These are phyloP conservation scores for Exophiala sideris DNA, from an alignment of 2,329 filamentous ascomycete genomes.

Conservation along the genomic window DNA sequence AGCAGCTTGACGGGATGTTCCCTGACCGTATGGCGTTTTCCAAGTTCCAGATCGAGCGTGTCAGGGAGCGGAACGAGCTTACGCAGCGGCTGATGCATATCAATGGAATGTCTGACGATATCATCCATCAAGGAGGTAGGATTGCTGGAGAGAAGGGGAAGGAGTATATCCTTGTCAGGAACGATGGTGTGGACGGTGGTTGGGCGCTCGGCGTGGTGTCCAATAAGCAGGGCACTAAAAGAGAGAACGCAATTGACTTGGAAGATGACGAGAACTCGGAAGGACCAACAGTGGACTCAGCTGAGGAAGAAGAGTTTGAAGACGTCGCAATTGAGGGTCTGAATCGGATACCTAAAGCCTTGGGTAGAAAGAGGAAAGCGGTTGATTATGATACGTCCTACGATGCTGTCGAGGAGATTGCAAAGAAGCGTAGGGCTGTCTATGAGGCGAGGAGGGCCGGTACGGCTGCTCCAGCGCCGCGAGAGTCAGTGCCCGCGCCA, in stretches of 20 bases:
- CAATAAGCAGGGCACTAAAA: slow-evolving; percentile 72
- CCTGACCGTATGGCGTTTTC: slow-evolving; percentile 97
- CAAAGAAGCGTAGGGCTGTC: slow-evolving; percentile 46
- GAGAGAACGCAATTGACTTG: slow-evolving; percentile 87
- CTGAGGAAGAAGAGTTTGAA: slow-evolving; percentile 74
- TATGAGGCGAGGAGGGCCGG: slow-evolving; percentile 41
- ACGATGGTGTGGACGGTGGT: slow-evolving; percentile 88
- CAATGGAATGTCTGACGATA: slow-evolving; percentile 77
- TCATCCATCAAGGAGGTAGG: slow-evolving; percentile 53
- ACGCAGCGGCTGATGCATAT: slow-evolving; percentile 94
- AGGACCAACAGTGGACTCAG: slow-evolving; percentile 6
- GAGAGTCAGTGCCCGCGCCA: background rate
- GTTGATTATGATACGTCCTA: slow-evolving; percentile 37
- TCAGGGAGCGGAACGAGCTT: slow-evolving; percentile 86
- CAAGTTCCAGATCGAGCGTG: slow-evolving; percentile 90
- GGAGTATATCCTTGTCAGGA: slow-evolving; percentile 95
- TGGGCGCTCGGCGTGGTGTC: slow-evolving; percentile 95
- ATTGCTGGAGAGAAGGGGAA: slow-evolving; percentile 72
- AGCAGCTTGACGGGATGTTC: slow-evolving; percentile 95
- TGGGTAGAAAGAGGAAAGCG: slow-evolving; percentile 36
- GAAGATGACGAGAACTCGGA: slow-evolving; percentile 59
- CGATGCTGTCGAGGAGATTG: slow-evolving; percentile 33
- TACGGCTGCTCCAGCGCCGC: background rate
- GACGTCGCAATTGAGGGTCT: slow-evolving; percentile 88
- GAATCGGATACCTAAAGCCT: slow-evolving; percentile 71